Evolutionary conservation across 495 filamentous ascomycete genomes (phyloP), one percentile per base, ranked within the genome.

Genomic region (Neurospora cerealis): DNA sequence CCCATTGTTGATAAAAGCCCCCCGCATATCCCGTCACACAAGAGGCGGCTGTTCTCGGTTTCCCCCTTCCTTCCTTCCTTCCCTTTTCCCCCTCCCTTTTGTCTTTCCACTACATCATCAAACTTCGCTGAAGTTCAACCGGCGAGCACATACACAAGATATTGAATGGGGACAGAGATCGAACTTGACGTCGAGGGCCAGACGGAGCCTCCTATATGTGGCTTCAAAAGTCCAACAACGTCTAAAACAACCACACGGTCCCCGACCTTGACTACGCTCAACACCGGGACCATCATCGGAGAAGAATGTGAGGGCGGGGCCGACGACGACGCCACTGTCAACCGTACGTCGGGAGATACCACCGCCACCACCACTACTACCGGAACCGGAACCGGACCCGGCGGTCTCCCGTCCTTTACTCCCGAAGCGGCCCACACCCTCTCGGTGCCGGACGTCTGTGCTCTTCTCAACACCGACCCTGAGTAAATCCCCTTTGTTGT

Each of bases 201-300:
- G 83, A 83, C 83, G 81, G 83, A 85, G 78, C 83, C 83, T 83
- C 83, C 83, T 85, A 85, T 85, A 85, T 79, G 83, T 83, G 81
- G 81, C 80, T 76, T 80, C 70, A 81, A 76, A 75, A 71, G 80
- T 80, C 79, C 81, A 75, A 73, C 72, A 77, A 71, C 72, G 48
- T 37, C 76, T 72, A 74, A 75, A 37, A 37, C 74, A n/a, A 74
- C 73, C 69, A 74, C 73, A 21, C 74, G 74, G 41, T 78, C 76
- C 44, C 75, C 78, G 44, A 79, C 76, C 70, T 75, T 76, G 70
- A 46, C 40, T 32, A 39, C 70, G 70, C 28, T 46, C 70, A 24
- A 32, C n/a, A 71, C 39, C 11, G 28, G 36, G 36, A 42, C 36
- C 24, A 71, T 39, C 17, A 34, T 44, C 17, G 39, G 37, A 32